A percentile compares a stretch with the other conserved stretches of the same genome.
phyloP scores from a whole-genome alignment of 495 filamentous ascomycete species.

The Aspergillus nanangensis region DNA sequence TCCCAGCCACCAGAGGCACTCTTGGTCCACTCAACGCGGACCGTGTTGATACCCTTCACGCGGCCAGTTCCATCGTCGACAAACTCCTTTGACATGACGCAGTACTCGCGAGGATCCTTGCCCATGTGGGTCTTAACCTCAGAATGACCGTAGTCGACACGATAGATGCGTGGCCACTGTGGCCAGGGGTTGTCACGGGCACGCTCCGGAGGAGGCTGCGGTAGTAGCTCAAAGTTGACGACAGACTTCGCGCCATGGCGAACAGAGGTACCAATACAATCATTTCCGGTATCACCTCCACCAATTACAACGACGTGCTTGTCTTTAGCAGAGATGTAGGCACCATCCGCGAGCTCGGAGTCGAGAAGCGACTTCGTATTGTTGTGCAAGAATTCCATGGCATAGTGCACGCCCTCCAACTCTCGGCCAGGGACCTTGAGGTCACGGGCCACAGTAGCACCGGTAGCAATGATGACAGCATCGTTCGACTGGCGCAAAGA shows the following conservation, averaged over 20 bases:
- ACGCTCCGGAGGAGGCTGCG: constrained; percentile 90
- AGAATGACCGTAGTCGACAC: constrained; percentile 94
- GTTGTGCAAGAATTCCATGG: constrained; percentile 97
- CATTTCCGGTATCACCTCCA: constrained; percentile 97
- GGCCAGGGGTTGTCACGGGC: constrained; percentile 98
- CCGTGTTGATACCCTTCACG: constrained; percentile 96
- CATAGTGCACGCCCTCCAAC: constrained; percentile 92
- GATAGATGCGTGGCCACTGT: constrained; percentile 98
- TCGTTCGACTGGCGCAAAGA: constrained; percentile 75
- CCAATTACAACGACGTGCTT: constrained; percentile 98
- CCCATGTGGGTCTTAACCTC: constrained; percentile 98
- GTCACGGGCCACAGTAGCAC: constrained; percentile 93
- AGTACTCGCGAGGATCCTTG: constrained; percentile 96
- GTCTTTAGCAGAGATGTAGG: constrained; percentile 94
- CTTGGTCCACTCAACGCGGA: constrained; percentile 97
- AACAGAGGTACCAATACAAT: constrained; percentile 98
- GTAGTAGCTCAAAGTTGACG: constrained; percentile 95
- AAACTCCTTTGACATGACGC: constrained; percentile 98
- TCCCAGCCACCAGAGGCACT: constrained; percentile 90
- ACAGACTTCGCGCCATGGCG: constrained; percentile 96
- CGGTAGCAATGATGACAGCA: constrained; percentile 93
- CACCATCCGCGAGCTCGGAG: constrained; percentile 77
- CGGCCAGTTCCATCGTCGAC: constrained; percentile 85
- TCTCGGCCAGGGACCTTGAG: constrained; percentile 89
- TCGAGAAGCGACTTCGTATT: constrained; percentile 99